Evolutionary conservation across 495 filamentous ascomycete genomes (phyloP).

Genomic region (Penicillium psychrofluorescens): DNA sequence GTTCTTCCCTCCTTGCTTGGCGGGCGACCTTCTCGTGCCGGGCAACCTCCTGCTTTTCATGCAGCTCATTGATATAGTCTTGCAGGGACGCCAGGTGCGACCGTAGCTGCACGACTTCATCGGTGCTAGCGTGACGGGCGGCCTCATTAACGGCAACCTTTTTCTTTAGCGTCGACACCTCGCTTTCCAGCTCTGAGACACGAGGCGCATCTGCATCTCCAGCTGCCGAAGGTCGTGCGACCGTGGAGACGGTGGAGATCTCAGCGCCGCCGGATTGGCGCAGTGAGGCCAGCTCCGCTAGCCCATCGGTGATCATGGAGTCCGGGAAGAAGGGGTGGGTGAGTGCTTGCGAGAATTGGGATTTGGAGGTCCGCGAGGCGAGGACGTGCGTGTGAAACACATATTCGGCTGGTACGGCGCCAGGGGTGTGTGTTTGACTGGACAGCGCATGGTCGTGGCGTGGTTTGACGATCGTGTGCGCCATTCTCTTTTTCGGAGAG

Average conservation of each 20-base stretch:
- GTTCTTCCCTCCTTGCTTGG: constrained; percentile 36
- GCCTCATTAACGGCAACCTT: constrained; percentile 31
- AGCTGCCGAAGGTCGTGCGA: no score
- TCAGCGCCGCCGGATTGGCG: constrained; percentile 14
- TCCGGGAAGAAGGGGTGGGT: constrained; percentile 45
- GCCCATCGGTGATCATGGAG: constrained; percentile 46
- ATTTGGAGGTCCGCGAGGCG: constrained; percentile 9
- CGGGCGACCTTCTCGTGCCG: constrained; percentile 28
- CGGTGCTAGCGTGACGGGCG: constrained; percentile 26
- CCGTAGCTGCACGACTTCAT: constrained; percentile 33
- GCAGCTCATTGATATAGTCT: constrained; percentile 35
- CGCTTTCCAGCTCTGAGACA: constrained; percentile 26
- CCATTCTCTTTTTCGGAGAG: constrained; percentile 35
- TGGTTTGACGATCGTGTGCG: constrained; percentile 65
- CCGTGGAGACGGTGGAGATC: background rate
- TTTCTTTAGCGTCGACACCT: constrained; percentile 32
- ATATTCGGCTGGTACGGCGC: constrained; percentile 59
- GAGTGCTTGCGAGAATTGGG: constrained; percentile 43
- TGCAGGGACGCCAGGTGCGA: constrained; percentile 30
- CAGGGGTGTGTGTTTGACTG: constrained; percentile 33
- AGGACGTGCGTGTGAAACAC: constrained; percentile 59
- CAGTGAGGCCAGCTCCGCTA: constrained; percentile 43
- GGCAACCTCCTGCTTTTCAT: constrained; percentile 31
- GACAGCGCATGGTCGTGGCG: constrained; percentile 40
- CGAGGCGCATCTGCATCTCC: constrained; percentile 18